Conservation (phyloP, 441 rosid genomes). For the Arabidopsis hybrid region DNA sequence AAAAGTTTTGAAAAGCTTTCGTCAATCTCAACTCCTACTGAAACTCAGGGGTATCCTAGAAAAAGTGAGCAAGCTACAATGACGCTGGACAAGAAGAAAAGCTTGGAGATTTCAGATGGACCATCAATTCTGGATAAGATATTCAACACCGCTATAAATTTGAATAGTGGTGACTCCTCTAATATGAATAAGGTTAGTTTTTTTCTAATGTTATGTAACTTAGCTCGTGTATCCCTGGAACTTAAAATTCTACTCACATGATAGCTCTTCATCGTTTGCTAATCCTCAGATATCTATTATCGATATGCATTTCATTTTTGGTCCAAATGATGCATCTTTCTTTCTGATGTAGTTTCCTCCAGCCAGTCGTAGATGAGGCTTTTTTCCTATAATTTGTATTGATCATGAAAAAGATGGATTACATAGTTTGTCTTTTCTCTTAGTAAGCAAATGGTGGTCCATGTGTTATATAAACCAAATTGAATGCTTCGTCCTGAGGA, state of each 20-base stretch:
- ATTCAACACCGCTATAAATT: slow-evolving; percentile 66
- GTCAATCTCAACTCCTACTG: slow-evolving; percentile 52
- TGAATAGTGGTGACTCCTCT: slow-evolving; percentile 59
- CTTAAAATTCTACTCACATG: slow-evolving; percentile 1
- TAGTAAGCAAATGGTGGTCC: slow-evolving; percentile 15
- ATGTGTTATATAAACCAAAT: slow-evolving; percentile 19
- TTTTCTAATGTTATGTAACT: not conserved
- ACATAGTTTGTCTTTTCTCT: slow-evolving; percentile 14
- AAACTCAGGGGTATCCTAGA: slow-evolving; percentile 48
- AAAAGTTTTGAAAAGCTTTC: slow-evolving; percentile 48
- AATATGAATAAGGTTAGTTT: slow-evolving; percentile 61
- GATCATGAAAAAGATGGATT: slow-evolving; percentile 15
- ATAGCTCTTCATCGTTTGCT: slow-evolving; percentile 14
- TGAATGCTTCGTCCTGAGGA: slow-evolving; percentile 6
- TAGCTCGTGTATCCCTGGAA: slow-evolving; percentile 17
- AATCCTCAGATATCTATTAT: slow-evolving; percentile 8
- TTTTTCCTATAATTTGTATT: slow-evolving; percentile 9
- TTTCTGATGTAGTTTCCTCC: slow-evolving; percentile 15
- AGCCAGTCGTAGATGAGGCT: slow-evolving; percentile 7
- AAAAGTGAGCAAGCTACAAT: slow-evolving; percentile 53
- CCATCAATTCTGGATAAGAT: slow-evolving; percentile 83
- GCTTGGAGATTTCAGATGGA: slow-evolving; percentile 53
- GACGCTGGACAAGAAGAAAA: slow-evolving; percentile 48
- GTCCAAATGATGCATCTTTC: slow-evolving; percentile 1
- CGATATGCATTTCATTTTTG: not conserved